A percentile compares a stretch with the other conserved stretches of the same genome.
Evolutionary conservation across 805 yeast species (phyloP).

Genomic region (Yarrowia phangngaensis): DNA sequence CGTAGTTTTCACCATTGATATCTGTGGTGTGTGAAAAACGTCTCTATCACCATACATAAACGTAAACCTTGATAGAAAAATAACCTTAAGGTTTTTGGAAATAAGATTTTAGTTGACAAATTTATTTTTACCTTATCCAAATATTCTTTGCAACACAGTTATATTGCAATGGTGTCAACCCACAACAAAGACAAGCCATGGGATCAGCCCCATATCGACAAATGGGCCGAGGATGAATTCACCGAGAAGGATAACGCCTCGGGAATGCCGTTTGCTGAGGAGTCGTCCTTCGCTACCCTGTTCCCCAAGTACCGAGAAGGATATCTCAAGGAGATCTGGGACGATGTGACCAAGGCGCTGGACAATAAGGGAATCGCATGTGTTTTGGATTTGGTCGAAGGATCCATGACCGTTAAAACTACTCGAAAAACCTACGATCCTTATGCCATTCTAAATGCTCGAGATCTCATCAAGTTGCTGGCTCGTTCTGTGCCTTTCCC

Average conservation of each 20-base stretch:
- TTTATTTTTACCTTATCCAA: constrained; percentile 8
- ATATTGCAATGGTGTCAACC: constrained; percentile 70
- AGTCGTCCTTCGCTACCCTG: constrained; percentile 87
- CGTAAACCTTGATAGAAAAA: constrained; percentile 23
- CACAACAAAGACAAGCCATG: constrained; percentile 95
- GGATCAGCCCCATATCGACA: constrained; percentile 93
- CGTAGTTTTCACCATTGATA: constrained; percentile 7
- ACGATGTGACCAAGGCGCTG: constrained; percentile 79
- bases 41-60: constrained; percentile 8
- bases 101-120: not conserved
- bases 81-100: constrained; percentile 1
- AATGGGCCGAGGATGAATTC: constrained; percentile 88
- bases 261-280: constrained; percentile 90
- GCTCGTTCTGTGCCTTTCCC: constrained; percentile 97
- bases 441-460: constrained; percentile 84
- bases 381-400: constrained; percentile 85
- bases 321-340: constrained; percentile 86
- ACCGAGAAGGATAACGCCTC: constrained; percentile 82
- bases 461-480: constrained; percentile 87
- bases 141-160: not conserved
- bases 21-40: not conserved
- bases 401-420: constrained; percentile 94
- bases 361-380: constrained; percentile 72
- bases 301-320: constrained; percentile 96
- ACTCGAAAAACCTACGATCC: constrained; percentile 96